These are phyloP conservation scores for Arbutus unedo DNA, from an alignment of 148 eudicot genomes.

Conservation along the genomic window DNA sequence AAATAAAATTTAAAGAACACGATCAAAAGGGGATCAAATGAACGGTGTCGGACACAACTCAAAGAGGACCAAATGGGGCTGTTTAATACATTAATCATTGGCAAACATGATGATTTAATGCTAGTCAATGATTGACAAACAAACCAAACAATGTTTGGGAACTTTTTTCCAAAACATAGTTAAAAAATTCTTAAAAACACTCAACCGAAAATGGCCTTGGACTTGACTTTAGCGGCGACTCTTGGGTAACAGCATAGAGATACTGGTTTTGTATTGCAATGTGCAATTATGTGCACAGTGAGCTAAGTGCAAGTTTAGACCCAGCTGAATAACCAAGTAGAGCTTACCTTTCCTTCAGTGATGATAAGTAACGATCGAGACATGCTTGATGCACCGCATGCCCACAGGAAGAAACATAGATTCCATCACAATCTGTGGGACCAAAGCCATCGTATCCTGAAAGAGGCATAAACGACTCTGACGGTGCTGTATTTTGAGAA, in stretches of 20 bases:
- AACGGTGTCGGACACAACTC: too few relatives aligned
- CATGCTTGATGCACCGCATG: conserved; percentile 98
- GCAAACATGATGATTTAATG: too few relatives aligned
- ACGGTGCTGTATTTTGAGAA: conserved; percentile 27
- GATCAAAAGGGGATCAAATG: too few relatives aligned
- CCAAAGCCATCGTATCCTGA: conserved; percentile 57
- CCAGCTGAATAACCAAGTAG: background rate
- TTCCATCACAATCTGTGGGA: conserved; percentile 73
- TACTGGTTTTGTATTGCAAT: background rate
- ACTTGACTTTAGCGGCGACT: background rate
- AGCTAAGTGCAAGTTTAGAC: background rate
- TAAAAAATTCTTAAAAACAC: too few relatives aligned
- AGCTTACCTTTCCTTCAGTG: conserved; percentile 76
- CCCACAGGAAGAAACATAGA: conserved; percentile 93
- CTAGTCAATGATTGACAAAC: too few relatives aligned
- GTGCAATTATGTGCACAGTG: background rate
- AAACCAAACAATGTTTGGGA: too few relatives aligned
- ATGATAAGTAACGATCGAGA: conserved; percentile 88
- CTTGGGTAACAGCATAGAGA: background rate
- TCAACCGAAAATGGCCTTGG: background rate
- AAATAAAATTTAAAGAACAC: too few relatives aligned
- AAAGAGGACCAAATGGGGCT: too few relatives aligned
- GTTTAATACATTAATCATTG: too few relatives aligned
- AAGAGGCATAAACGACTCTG: conserved; percentile 32
- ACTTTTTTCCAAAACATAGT: too few relatives aligned